Evolutionary conservation across 2,329 filamentous ascomycete species (phyloP), one percentile per base, ranked within the genome.

Genomic region (Ramichloridium luteum): DNA sequence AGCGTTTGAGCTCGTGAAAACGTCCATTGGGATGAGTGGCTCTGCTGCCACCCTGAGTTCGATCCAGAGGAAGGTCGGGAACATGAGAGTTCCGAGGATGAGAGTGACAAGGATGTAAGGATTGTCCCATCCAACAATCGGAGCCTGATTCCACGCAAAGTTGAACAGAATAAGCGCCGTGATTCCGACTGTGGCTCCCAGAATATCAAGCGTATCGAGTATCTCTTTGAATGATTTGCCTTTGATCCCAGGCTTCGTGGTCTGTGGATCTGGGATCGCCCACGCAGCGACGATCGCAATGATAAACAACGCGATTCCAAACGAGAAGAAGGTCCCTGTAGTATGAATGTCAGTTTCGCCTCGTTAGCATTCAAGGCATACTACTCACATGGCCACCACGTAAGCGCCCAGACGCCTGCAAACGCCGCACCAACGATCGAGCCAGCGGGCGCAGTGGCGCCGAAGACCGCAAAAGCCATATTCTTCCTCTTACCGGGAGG

Each of bases 391-490:
- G 40, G 42, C 50, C 50, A 54, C 47, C 49, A 56, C 1, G 45
- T 38, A 10, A 51, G 33, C 4, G 48, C 49, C 27, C 57, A 57
- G 2, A 57, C 28, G 18, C 46, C 44, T 11, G 47, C 51, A 17
- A 49, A 55, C 2, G 43, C 39, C 1, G 47, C 43, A n/a, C 55
- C 55, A 12, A 49, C 39, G 15, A 57, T 47, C 10, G 50, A 52
- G 2, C 54, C 55, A 16, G 40, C 43, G 0, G 55, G 55, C 12
- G 54, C 55, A 28, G 43, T 44, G 9, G 50, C 48, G 13, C 54
- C 55, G 31, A 58, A 58, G 14, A 55, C 36, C 22, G 49, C 50
- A 35, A 58, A 57, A 1, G 54, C 50, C 31, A 58, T 53, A 34
- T 57, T 55, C 41, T 58, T 58, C 34, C 53, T 48, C 27, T 50